Conservation (phyloP, 2,329 filamentous ascomycete genomes). For the Colletotrichum sojae region DNA sequence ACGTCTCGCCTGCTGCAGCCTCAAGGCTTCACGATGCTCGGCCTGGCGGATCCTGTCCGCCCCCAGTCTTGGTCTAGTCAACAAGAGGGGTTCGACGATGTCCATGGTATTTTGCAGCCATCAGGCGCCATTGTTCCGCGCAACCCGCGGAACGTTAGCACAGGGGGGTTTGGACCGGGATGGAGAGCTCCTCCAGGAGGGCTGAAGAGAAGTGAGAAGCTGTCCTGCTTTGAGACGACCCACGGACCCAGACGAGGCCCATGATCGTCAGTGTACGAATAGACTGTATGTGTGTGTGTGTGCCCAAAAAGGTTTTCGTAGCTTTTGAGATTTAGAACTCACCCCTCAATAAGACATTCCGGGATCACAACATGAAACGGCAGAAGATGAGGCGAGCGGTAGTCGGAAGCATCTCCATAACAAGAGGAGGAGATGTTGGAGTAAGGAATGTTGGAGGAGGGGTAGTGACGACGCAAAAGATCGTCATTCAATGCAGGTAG, state of each 20-base stretch:
- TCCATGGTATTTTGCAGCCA: background rate
- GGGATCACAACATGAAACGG: conserved; percentile 24
- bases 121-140: background rate
- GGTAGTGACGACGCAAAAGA: background rate
- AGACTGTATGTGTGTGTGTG: conserved; percentile 2
- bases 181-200: background rate
- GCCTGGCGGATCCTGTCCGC: background rate
- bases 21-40: conserved; percentile 18
- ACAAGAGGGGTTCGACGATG: conserved; percentile 1
- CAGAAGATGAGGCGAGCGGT: conserved; percentile 16
- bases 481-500: conserved; percentile 10
- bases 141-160: background rate
- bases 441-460: background rate
- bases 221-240: conserved; percentile 22
- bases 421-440: background rate
- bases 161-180: background rate
- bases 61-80: conserved; percentile 3
- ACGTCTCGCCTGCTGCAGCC: conserved; percentile 37
- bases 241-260: conserved; percentile 9
- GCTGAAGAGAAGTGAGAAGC: background rate
- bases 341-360: conserved; percentile 8
- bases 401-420: conserved; percentile 8
- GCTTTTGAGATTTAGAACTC: conserved; percentile 1
- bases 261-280: background rate
- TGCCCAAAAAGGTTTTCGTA: background rate